Base-by-base conservation (phyloP, 2,329 filamentous ascomycete species). In the Dichotomopilus funicola region DNA sequence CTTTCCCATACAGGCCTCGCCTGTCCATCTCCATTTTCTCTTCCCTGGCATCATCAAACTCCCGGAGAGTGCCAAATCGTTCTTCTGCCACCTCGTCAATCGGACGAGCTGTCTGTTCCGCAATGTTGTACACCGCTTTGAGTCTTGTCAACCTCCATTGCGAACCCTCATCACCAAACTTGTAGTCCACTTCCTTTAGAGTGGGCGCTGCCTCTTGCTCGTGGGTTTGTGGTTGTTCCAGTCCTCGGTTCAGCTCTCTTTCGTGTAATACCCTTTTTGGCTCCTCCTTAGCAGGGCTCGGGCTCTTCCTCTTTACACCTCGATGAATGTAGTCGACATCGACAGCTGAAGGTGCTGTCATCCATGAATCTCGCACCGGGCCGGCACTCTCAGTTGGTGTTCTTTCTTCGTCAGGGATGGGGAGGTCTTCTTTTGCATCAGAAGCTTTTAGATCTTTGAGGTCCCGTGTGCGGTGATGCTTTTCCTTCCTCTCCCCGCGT, bases 131-230 rank as follows among this genome's bases (percentile, higher is more conserved):
- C 1, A 96, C 89, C 9, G 85, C 87, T 62, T 88, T 91, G 36
- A 99, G 81, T 70, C 91, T 96, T 5, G 87, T 95, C 91, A 99
- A 96, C 49, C 95, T 86, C 94, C 95, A 99, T 64, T 90, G 83
- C 11, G 91, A 92, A 0, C 94, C 92, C 6, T 82, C 74, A 68
- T 99, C 94, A 13, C 95, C 94, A 70, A 99, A 95, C 0, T 75
- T 88, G 67, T 97, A 99, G 56, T 82, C 77, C 7, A 95, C 82
- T 54, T 88, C 80, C 52, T 83, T 76, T 45, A 82, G 72, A 0
- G 78, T 74, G 1, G 79, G 76, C 6, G 81, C 70, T 27, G 77
- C 73, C 70, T 72, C 50, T 79, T 83, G 2, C 54, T 81, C 79
- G 38, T 83, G 79, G 8, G 88, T 64, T 58, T 83, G 78, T 7